phyloP scores from a whole-genome alignment of 179 eudicot species.

The Carnegiea gigantea region DNA sequence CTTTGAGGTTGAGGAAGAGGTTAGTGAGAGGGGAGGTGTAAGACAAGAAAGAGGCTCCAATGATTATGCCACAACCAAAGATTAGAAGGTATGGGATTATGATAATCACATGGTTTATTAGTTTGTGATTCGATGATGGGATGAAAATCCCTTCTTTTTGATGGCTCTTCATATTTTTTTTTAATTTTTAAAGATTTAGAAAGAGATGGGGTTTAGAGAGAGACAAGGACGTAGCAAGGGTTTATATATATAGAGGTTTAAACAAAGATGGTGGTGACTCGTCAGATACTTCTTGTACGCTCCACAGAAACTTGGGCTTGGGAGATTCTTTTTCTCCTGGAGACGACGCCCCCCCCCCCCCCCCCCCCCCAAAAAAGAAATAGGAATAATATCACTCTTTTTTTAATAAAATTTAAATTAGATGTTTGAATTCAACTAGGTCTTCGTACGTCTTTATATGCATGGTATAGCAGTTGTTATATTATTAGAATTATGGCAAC shows the following conservation, averaged over 20 bases:
- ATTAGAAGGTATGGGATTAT: constrained; percentile 18
- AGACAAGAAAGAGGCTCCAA: constrained; percentile 18
- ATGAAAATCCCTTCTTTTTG: background rate
- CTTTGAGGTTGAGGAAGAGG: constrained; percentile 17
- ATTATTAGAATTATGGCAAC: no score
- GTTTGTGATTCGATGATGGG: constrained; percentile 14
- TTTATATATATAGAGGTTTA: background rate
- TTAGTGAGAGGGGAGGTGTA: constrained; percentile 11
- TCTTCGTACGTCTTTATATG: no score
- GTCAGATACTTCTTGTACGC: background rate
- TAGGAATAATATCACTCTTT: background rate
- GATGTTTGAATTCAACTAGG: no score
- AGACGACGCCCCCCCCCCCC: background rate
- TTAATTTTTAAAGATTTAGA: no score
- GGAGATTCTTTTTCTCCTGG: constrained; percentile 19
- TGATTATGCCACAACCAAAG: constrained; percentile 26
- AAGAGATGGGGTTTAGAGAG: background rate
- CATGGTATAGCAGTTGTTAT: no score
- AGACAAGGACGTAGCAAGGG: background rate
- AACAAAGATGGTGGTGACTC: background rate
- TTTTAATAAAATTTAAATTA: no score
- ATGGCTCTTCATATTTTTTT: constrained; percentile 14
- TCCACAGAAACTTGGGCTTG: constrained; percentile 23
- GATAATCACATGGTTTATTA: background rate
- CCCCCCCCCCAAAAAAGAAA: background rate